Conservation (phyloP, 129 eudicot species). For the Pittosporum tobira region DNA sequence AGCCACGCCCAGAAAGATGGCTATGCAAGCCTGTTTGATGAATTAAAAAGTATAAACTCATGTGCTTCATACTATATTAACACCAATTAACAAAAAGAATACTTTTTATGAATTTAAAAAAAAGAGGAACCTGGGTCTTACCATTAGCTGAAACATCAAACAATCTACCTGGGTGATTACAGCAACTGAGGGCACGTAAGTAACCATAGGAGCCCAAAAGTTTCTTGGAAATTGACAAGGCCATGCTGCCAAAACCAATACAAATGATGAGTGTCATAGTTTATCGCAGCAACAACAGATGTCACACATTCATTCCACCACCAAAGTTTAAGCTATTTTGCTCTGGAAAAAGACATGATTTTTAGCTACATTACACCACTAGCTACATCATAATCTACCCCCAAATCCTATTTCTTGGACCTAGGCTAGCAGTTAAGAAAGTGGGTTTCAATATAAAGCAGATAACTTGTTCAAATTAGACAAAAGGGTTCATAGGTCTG, state of each 20-base stretch:
- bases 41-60: neutral
- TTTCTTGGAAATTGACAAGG: conserved; percentile 19
- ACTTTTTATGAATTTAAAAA: neutral
- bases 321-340: too few relatives aligned
- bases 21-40: conserved; percentile 15
- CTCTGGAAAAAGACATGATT: too few relatives aligned
- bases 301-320: too few relatives aligned
- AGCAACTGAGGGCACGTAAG: neutral
- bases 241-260: conserved; percentile 7
- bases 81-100: neutral
- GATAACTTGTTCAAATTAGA: too few relatives aligned
- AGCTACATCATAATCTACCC: too few relatives aligned
- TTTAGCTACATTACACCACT: too few relatives aligned
- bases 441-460: too few relatives aligned
- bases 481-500: too few relatives aligned
- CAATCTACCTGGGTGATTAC: neutral
- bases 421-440: too few relatives aligned
- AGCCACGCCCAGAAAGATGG: conserved; percentile 3
- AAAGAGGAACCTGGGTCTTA: neutral
- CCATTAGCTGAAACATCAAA: neutral
- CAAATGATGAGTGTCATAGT: too few relatives aligned
- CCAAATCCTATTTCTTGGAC: too few relatives aligned
- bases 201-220: conserved; percentile 18
- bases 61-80: neutral
- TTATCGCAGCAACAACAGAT: too few relatives aligned